Evolutionary conservation across 208 protist genomes (phyloP).

Genomic region (Wallacemonas sp.): DNA sequence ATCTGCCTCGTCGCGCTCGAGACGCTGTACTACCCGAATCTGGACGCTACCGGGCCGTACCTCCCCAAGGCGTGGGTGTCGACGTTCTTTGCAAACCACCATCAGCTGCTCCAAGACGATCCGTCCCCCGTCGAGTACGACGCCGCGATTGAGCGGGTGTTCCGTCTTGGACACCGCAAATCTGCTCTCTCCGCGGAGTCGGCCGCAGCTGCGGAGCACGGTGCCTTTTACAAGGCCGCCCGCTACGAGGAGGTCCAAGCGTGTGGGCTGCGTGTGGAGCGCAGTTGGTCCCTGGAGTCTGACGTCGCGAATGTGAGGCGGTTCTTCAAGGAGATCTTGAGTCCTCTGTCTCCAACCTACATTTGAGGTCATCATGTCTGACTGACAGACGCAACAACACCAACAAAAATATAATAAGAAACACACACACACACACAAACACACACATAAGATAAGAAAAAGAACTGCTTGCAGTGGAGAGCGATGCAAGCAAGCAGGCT

Average conservation of each 20-base stretch:
- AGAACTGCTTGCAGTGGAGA: neutral
- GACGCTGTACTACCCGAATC: constrained; percentile 49
- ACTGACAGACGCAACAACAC: constrained; percentile 3
- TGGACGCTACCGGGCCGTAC: constrained; percentile 37
- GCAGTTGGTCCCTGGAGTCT: neutral
- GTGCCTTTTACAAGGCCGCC: constrained; percentile 3
- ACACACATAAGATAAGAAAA: constrained; percentile 3
- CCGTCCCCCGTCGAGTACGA: constrained; percentile 38
- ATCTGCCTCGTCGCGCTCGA: constrained; percentile 47
- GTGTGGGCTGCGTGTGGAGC: constrained; percentile 4
- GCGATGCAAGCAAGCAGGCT: too few relatives aligned
- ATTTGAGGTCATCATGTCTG: neutral
- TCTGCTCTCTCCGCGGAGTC: constrained; percentile 6
- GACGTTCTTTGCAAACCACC: constrained; percentile 35
- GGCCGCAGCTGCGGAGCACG: neutral
- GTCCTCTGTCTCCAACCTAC: neutral
- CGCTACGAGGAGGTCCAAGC: neutral
- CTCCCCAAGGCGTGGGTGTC: constrained; percentile 48
- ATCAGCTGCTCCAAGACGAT: constrained; percentile 21
- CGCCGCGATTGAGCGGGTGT: constrained; percentile 29
- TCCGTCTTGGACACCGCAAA: constrained; percentile 20
- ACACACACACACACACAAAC: constrained; percentile 8
- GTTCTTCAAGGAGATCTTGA: neutral
- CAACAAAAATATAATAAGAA: constrained; percentile 12
- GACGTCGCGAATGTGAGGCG: constrained; percentile 3